Percentiles rank a stretch among this genome's conserved stretches.
Evolutionary conservation across 2,329 filamentous ascomycete species (phyloP).

Genomic region (Gaeumannomyces tritici): DNA sequence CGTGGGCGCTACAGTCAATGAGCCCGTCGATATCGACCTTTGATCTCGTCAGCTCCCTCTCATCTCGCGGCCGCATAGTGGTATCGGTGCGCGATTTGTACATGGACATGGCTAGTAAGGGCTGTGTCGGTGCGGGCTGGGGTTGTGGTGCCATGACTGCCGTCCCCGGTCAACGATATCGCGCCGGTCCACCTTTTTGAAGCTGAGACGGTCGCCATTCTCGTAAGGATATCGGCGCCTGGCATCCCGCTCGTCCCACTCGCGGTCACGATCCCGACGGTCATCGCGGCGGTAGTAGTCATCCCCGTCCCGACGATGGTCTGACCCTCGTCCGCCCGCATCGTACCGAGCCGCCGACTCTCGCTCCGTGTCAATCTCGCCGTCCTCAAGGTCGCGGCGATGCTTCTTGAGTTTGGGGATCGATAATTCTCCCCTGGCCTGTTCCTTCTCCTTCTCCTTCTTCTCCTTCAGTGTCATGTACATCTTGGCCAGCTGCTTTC

Average conservation of each 20-base stretch:
- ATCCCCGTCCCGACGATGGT: slow-evolving; percentile 3
- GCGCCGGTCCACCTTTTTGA: slow-evolving; percentile 11
- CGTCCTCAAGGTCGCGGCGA: slow-evolving; percentile 24
- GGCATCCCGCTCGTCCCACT: slow-evolving; percentile 6
- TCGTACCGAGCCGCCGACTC: slow-evolving; percentile 21
- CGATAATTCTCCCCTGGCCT: slow-evolving; percentile 9
- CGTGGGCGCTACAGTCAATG: not conserved
- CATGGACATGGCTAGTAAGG: not conserved
- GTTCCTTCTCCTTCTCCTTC: slow-evolving; percentile 19
- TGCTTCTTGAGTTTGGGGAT: not conserved
- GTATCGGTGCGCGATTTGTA: not conserved
- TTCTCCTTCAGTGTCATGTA: slow-evolving; percentile 23
- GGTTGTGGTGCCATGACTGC: slow-evolving; percentile 10
- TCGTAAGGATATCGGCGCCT: slow-evolving; percentile 6
- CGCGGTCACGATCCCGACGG: slow-evolving; percentile 8
- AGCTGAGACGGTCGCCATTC: slow-evolving; percentile 14
- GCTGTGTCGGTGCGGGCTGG: slow-evolving; percentile 2
- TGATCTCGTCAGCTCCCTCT: not conserved
- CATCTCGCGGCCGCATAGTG: not conserved
- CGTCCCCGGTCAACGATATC: slow-evolving; percentile 7
- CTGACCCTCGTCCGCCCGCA: slow-evolving; percentile 7
- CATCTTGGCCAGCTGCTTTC: slow-evolving; percentile 24
- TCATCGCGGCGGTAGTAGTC: slow-evolving; percentile 13
- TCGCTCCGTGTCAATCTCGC: slow-evolving; percentile 26
- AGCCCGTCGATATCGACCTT: not conserved